A percentile compares a stretch with the other conserved stretches of the same genome.
Evolutionary conservation across 306 rosid species (phyloP).

Genomic region (Prunus campanulata): DNA sequence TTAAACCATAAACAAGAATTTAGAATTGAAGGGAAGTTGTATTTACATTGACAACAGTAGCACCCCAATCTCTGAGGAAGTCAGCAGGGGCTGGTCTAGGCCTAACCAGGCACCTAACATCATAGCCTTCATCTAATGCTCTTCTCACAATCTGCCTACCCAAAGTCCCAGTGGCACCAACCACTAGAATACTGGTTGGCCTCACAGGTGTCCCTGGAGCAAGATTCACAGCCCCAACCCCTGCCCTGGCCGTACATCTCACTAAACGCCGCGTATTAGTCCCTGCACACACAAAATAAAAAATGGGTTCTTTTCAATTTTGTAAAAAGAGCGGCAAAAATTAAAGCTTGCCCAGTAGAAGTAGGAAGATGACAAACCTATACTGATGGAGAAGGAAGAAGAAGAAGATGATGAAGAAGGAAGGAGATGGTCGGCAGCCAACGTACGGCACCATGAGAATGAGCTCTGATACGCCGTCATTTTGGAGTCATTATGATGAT

Average conservation of each 20-base stretch:
- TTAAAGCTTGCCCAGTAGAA: neutral
- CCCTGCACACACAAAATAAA: constrained; percentile 18
- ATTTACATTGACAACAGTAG: constrained; percentile 75
- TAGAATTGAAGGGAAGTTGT: neutral
- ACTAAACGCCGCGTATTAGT: constrained; percentile 20
- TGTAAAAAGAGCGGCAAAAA: neutral
- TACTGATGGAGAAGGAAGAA: constrained; percentile 28
- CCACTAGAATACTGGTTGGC: constrained; percentile 73
- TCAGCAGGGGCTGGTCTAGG: constrained; percentile 99
- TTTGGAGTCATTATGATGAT: constrained; percentile 2
- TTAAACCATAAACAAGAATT: neutral
- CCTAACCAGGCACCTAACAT: constrained; percentile 85
- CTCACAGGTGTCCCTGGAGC: constrained; percentile 76
- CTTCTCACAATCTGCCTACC: constrained; percentile 95
- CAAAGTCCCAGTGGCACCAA: constrained; percentile 82
- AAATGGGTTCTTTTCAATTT: neutral
- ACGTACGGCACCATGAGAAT: constrained; percentile 46
- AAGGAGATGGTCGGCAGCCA: constrained; percentile 33
- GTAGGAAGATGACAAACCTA: neutral
- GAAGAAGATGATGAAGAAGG: constrained; percentile 22
- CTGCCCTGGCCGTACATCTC: constrained; percentile 36
- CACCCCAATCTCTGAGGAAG: constrained; percentile 98
- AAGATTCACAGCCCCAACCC: constrained; percentile 51
- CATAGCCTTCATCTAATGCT: constrained; percentile 91
- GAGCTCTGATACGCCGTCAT: neutral